phyloP scores from a whole-genome alignment of 495 filamentous ascomycete genomes.

The Daldinia vernicosa region DNA sequence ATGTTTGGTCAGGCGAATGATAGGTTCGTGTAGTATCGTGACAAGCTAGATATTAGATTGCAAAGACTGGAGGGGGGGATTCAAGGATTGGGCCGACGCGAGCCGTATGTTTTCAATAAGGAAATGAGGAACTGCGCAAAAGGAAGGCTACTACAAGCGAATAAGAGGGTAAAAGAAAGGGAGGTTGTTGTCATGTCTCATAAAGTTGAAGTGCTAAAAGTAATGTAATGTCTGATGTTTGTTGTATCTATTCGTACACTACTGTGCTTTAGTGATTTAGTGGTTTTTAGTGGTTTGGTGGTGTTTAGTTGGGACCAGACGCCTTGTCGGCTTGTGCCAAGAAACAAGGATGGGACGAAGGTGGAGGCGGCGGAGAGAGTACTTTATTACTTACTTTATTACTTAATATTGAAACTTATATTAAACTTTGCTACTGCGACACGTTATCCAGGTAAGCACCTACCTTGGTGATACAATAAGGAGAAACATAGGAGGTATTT shows the following conservation, averaged over 20 bases:
- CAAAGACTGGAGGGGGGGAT: constrained; percentile 10
- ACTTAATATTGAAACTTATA: constrained; percentile 4
- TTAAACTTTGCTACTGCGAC: neutral
- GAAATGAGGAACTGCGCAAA: constrained; percentile 21
- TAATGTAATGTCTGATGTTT: constrained; percentile 13
- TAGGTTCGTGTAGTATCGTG: constrained; percentile 17
- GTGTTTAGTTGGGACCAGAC: neutral
- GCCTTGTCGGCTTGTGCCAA: constrained; percentile 22
- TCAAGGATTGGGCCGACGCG: neutral
- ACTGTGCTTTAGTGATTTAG: neutral
- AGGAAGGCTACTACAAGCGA: constrained; percentile 13
- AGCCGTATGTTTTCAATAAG: neutral
- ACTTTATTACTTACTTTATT: constrained; percentile 2
- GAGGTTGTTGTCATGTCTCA: constrained; percentile 26
- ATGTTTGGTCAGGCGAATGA: constrained; percentile 7
- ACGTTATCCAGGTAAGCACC: neutral
- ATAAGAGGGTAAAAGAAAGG: constrained; percentile 6
- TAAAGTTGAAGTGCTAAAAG: constrained; percentile 14
- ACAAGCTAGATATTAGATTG: constrained; percentile 16
- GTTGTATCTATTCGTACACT: constrained; percentile 9
- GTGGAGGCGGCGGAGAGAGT: constrained; percentile 9
- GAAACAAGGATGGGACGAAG: constrained; percentile 16
- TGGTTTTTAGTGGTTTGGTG: no score
- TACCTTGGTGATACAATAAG: neutral
- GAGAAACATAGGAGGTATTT: neutral